Evolutionary conservation across 345 rosid genomes (phyloP).

Genomic region (Cardamine occulta): DNA sequence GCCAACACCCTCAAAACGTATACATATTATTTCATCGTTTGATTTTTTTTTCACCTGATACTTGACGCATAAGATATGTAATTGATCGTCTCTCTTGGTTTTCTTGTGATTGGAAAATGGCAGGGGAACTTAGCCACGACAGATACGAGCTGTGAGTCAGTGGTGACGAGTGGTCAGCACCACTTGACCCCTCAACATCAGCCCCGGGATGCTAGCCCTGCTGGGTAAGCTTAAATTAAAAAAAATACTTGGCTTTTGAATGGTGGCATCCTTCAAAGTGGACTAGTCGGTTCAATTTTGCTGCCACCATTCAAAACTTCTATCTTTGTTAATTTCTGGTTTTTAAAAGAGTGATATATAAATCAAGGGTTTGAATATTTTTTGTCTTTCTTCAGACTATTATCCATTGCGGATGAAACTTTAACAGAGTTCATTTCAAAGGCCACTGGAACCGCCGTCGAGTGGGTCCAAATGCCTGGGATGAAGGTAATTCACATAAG

Average conservation of each 20-base stretch:
- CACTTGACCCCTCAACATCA: slow-evolving; percentile 77
- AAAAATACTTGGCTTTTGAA: neutral
- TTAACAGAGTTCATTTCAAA: slow-evolving; percentile 99
- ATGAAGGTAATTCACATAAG: slow-evolving; percentile 58
- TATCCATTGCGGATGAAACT: slow-evolving; percentile 99
- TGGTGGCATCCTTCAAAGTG: neutral
- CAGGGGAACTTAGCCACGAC: slow-evolving; percentile 70
- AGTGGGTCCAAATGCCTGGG: slow-evolving; percentile 99
- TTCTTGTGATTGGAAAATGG: neutral
- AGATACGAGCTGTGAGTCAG: slow-evolving; percentile 97
- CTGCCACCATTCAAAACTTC: neutral
- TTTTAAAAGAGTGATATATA: neutral
- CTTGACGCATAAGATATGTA: slow-evolving; percentile 10
- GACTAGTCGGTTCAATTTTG: neutral
- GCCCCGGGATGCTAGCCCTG: slow-evolving; percentile 96
- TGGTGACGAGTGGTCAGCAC: slow-evolving; percentile 91
- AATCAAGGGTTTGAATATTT: slow-evolving; percentile 3
- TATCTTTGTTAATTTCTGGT: neutral
- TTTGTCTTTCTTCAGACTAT: slow-evolving; percentile 38
- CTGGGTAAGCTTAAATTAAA: slow-evolving; percentile 66
- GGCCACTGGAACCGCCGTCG: slow-evolving; percentile 99
- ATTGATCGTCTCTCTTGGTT: slow-evolving; percentile 5
- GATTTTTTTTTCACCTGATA: slow-evolving; percentile 13
- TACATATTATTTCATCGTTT: slow-evolving; percentile 26
- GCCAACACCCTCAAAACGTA: slow-evolving; percentile 86